Evolutionary conservation across 352 stramenopile species (phyloP), one percentile per base, ranked within the genome.

Genomic region (Globisporangium radiosum): DNA sequence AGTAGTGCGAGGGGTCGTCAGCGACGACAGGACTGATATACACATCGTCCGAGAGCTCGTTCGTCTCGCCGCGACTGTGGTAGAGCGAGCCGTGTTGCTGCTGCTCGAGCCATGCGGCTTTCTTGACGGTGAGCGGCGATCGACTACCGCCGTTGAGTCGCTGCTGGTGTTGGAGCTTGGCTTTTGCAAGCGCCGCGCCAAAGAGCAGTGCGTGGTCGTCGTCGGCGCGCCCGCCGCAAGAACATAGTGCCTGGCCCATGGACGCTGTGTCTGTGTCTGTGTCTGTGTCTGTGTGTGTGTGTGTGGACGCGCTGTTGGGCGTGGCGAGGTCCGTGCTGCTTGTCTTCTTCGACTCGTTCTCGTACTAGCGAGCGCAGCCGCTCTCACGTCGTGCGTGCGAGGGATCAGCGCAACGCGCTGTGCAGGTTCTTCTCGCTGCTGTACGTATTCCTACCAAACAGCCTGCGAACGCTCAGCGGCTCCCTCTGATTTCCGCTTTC

Each of bases 181-280:
- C 60, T 38, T 80, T 78, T 19, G 51, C 56, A 37, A 59, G 56
- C 56, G 56, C 56, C 38, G 52, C 49, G 19, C 50, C 52, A 45
- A 56, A 64, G 63, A 58, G 52, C 42, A 59, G 49, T 17, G 60
- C 60, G 36, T 60, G 55, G 44, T 66, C 52, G 57, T 85, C 76
- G 15, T 83, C 76, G 15, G 64, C 71, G 39, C 67, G 66, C 4
- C 66, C 65, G 38, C 70, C 69, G 54, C 76, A 86, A 40, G 76
- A 74, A 57, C 76, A 86, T 47, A 86, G 60, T 47, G 73, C 76
- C 47, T 71, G 70, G 37, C 76, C 76, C 76, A 86, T 86, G 0
- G 33, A 33, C 9, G 40, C 7, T 47, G 14, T 49, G 52, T 17
- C 15, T 44, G 10, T 25, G 50, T 47, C 36, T 42, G 3, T 54